Conservation (phyloP, 345 rosid genomes). For the Combretum micranthum region DNA sequence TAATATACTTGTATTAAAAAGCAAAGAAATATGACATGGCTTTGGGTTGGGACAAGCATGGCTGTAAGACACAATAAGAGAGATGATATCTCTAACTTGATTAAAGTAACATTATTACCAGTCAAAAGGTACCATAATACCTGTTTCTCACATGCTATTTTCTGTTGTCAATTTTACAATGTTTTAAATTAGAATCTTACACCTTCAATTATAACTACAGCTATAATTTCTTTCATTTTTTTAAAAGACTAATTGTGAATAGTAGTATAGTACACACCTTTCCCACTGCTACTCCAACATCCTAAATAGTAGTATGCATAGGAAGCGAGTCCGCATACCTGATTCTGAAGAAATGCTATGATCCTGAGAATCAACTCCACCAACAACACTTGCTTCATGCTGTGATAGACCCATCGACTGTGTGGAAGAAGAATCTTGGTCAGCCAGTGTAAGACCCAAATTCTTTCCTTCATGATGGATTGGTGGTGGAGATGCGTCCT, state of each 20-base stretch:
- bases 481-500: constrained; percentile 19
- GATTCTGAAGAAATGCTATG: constrained; percentile 35
- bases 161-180: no score
- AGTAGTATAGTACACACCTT: background rate
- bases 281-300: background rate
- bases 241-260: background rate
- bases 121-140: no score
- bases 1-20: no score
- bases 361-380: constrained; percentile 29
- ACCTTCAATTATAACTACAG: no score
- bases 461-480: constrained; percentile 18
- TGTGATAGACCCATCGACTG: constrained; percentile 29
- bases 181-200: no score
- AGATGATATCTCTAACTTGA: no score
- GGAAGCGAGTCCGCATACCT: constrained; percentile 15
- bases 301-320: background rate
- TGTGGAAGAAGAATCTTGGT: constrained; percentile 32
- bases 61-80: no score
- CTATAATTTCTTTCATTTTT: no score
- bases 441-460: constrained; percentile 27
- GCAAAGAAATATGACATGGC: no score
- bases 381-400: constrained; percentile 18
- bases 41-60: no score
- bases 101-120: no score
- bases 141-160: no score